These are phyloP conservation scores for Choanephora cucurbitarum DNA, from an alignment of 371 early-diverging fungal species.

Conservation along the genomic window DNA sequence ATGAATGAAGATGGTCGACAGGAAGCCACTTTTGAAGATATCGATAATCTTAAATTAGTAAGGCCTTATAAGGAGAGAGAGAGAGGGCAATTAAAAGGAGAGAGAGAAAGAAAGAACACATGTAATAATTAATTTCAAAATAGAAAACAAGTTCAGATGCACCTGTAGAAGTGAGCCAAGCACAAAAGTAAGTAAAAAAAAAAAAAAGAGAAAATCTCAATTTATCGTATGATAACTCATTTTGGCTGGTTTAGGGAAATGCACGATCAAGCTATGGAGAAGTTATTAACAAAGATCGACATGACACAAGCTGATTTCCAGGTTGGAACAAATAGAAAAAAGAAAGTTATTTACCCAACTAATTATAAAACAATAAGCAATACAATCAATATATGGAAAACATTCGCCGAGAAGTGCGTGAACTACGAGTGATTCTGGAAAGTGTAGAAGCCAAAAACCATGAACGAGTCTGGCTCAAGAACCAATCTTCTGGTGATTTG, in stretches of 20 bases:
- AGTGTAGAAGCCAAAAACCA: constrained; percentile 80
- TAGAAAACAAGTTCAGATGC: constrained; percentile 52
- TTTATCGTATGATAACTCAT: constrained; percentile 9
- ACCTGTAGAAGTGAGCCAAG: constrained; percentile 52
- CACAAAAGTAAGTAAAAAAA: constrained; percentile 48
- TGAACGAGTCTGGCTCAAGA: constrained; percentile 83
- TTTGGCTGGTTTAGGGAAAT: constrained; percentile 45
- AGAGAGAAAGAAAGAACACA: neutral
- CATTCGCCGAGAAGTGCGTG: constrained; percentile 71
- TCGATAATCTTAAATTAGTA: constrained; percentile 64
- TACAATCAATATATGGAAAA: constrained; percentile 63
- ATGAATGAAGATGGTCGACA: constrained; percentile 62
- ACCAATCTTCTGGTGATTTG: constrained; percentile 80
- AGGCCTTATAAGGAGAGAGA: neutral
- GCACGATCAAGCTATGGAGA: constrained; percentile 69
- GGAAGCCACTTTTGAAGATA: constrained; percentile 69
- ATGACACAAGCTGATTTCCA: constrained; percentile 75
- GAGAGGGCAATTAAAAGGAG: neutral
- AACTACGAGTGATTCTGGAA: constrained; percentile 77
- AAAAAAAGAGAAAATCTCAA: constrained; percentile 9
- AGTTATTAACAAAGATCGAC: constrained; percentile 62
- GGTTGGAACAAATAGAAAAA: constrained; percentile 21
- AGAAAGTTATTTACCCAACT: neutral
- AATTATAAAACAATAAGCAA: constrained; percentile 20
- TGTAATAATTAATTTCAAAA: neutral